Evolutionary conservation across 768 basidiomycete genomes (phyloP).

Genomic region (Boletus reticulatus): DNA sequence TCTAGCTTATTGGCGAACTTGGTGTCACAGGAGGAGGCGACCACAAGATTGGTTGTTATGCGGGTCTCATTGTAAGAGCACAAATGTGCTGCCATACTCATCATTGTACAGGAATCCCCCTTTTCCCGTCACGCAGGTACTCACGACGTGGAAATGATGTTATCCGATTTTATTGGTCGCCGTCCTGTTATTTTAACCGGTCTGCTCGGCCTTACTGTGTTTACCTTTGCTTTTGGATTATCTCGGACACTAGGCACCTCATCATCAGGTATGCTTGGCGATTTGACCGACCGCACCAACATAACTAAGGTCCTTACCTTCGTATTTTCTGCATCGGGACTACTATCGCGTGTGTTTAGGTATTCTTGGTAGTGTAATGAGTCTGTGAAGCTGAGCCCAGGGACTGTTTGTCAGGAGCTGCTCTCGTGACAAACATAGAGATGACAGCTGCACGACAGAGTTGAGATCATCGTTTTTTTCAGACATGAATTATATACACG

Average conservation of each 20-base stretch:
- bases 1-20: too few species aligned
- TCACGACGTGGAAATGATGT: conserved; percentile 60
- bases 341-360: neutral
- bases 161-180: conserved; percentile 59
- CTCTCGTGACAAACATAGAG: conserved; percentile 51
- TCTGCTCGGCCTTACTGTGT: conserved; percentile 47
- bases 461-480: neutral
- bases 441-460: conserved; percentile 36
- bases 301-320: neutral
- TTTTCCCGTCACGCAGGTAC: conserved; percentile 57
- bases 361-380: too few species aligned
- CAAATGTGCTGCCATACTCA: neutral
- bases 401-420: conserved; percentile 48
- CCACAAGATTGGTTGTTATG: conserved; percentile 66
- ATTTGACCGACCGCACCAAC: neutral
- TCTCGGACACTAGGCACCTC: conserved; percentile 54
- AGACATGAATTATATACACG: conserved; percentile 9
- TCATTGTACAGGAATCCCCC: conserved; percentile 52
- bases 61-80: conserved; percentile 51
- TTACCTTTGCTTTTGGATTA: conserved; percentile 61
- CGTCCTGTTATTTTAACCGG: conserved; percentile 61
- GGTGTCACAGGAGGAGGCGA: conserved; percentile 30
- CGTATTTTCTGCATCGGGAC: neutral
- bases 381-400: conserved; percentile 58
- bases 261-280: conserved; percentile 47